phyloP scores from a whole-genome alignment of 2,329 filamentous ascomycete genomes.

The Cladosporium sp. region DNA sequence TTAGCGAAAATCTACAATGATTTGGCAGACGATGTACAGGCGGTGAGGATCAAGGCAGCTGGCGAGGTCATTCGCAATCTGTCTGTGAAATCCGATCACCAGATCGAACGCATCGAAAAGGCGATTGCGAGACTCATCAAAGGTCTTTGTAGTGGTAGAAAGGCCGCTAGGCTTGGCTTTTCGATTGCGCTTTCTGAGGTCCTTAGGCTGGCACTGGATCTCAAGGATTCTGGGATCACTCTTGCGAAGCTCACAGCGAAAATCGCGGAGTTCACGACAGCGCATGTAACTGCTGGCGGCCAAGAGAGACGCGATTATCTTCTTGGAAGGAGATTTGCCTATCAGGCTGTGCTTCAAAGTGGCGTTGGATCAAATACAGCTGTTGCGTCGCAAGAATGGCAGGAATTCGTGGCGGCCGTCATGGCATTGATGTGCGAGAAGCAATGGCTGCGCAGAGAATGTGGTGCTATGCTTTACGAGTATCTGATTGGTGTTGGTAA shows the following conservation, averaged over 20 bases:
- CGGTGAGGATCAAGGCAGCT: slow-evolving; percentile 42
- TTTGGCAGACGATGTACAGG: slow-evolving; percentile 43
- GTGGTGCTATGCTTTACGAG: slow-evolving; percentile 75
- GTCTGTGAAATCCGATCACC: slow-evolving; percentile 34
- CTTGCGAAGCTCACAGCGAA: slow-evolving; percentile 46
- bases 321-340: slow-evolving; percentile 81
- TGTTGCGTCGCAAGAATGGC: slow-evolving; percentile 55
- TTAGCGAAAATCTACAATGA: slow-evolving; percentile 45
- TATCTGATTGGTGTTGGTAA: slow-evolving; percentile 44
- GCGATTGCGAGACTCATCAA: slow-evolving; percentile 61
- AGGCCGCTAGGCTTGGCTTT: slow-evolving; percentile 83
- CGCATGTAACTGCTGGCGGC: slow-evolving; percentile 49
- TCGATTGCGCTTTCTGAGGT: slow-evolving; percentile 84
- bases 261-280: slow-evolving; percentile 49
- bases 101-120: slow-evolving; percentile 36
- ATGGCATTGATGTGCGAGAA: slow-evolving; percentile 74
- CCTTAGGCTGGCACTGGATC: slow-evolving; percentile 58
- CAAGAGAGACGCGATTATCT: slow-evolving; percentile 83
- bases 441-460: slow-evolving; percentile 84
- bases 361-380: slow-evolving; percentile 61
- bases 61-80: slow-evolving; percentile 41
- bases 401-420: slow-evolving; percentile 65
- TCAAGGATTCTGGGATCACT: slow-evolving; percentile 10
- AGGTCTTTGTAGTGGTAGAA: slow-evolving; percentile 83
- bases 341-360: slow-evolving; percentile 80